phyloP scores from a whole-genome alignment of 768 basidiomycete genomes.

The Leccinellum albellum region DNA sequence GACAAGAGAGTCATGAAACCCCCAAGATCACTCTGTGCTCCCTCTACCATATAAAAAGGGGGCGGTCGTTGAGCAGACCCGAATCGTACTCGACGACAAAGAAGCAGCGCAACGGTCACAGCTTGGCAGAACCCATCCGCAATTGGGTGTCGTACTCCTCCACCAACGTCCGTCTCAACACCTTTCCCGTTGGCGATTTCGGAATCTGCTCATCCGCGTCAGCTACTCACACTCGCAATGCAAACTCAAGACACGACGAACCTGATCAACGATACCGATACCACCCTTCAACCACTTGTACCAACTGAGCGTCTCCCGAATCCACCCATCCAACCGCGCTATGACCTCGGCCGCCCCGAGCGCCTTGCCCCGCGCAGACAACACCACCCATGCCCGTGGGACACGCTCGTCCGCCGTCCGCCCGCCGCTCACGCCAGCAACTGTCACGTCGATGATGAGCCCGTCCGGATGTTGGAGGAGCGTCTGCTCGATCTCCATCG shows the following conservation, averaged over 20 bases:
- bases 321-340: constrained; percentile 56
- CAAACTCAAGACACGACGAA: constrained; percentile 26
- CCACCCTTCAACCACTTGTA: constrained; percentile 80
- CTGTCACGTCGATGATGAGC: constrained; percentile 63
- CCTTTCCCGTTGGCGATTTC: constrained; percentile 72
- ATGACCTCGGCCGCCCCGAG: constrained; percentile 41
- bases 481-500: constrained; percentile 69
- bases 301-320: constrained; percentile 58
- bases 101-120: constrained; percentile 17
- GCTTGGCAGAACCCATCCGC: constrained; percentile 19
- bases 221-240: neutral
- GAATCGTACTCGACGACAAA: no score
- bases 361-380: constrained; percentile 52
- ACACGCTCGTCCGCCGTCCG: constrained; percentile 69
- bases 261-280: constrained; percentile 59
- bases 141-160: constrained; percentile 47
- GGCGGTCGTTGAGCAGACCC: no score
- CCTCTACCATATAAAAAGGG: no score
- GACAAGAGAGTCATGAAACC: no score
- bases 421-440: constrained; percentile 72
- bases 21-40: no score
- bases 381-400: constrained; percentile 75
- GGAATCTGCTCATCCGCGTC: constrained; percentile 44
- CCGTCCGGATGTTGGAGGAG: constrained; percentile 58
- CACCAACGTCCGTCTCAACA: constrained; percentile 56